Evolutionary conservation across 345 rosid species (phyloP).

Genomic region (Populus ilicifolia): DNA sequence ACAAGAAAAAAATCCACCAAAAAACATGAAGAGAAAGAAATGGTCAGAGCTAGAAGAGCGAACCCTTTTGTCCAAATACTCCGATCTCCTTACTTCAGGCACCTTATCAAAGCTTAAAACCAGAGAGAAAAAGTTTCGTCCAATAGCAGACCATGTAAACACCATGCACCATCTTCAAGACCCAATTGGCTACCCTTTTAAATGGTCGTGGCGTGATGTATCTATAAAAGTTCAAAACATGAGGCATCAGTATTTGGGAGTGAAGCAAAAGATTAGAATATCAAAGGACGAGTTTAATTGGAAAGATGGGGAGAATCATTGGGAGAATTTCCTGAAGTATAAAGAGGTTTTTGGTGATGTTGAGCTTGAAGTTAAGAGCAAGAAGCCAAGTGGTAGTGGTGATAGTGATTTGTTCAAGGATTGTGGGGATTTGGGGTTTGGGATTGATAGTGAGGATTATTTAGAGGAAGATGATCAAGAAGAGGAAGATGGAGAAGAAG

Average conservation of each 20-base stretch:
- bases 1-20: neutral
- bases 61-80: conserved; percentile 52
- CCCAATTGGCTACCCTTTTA: conserved; percentile 58
- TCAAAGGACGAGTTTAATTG: conserved; percentile 54
- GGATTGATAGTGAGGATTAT: conserved; percentile 48
- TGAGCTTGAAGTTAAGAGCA: conserved; percentile 62
- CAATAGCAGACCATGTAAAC: conserved; percentile 71
- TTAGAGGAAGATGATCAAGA: conserved; percentile 54
- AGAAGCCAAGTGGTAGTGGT: conserved; percentile 29
- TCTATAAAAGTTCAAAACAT: conserved; percentile 79
- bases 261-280: conserved; percentile 71
- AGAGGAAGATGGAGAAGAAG: conserved; percentile 33
- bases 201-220: conserved; percentile 82
- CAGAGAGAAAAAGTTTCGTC: conserved; percentile 73
- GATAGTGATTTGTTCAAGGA: conserved; percentile 37
- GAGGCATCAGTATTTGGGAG: conserved; percentile 82
- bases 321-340: conserved; percentile 72
- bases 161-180: conserved; percentile 56
- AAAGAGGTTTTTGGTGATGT: conserved; percentile 76
- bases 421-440: conserved; percentile 44
- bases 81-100: conserved; percentile 56
- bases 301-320: conserved; percentile 70
- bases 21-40: conserved; percentile 63
- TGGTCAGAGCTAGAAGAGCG: conserved; percentile 71
- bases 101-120: conserved; percentile 64